These are phyloP conservation scores for Gaeumannomyces tritici DNA, from an alignment of 2,329 filamentous ascomycete species.

Conservation along the genomic window DNA sequence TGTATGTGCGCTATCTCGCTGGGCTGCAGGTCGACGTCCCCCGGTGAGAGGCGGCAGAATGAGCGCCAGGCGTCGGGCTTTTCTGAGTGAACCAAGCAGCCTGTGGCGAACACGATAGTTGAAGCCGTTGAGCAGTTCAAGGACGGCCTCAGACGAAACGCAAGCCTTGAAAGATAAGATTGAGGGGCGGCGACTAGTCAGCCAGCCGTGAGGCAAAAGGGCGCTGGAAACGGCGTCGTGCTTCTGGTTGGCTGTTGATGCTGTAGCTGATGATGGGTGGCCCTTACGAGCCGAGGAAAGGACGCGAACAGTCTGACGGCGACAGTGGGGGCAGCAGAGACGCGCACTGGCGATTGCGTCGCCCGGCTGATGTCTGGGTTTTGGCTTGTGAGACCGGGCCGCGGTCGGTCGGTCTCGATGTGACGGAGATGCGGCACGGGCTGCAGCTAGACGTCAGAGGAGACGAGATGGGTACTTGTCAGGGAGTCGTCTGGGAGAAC, in stretches of 20 bases:
- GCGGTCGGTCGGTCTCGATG: neutral
- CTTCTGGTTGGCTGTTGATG: no score
- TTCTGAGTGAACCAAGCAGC: neutral
- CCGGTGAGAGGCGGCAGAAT: no score
- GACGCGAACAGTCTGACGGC: no score
- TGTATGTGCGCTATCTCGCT: neutral
- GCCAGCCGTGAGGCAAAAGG: no score
- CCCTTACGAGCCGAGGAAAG: no score
- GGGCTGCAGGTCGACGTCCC: neutral
- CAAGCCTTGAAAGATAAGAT: neutral
- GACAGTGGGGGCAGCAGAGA: neutral
- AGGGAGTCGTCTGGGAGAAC: no score
- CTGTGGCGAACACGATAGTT: no score
- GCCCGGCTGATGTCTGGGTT: neutral
- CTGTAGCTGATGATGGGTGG: no score
- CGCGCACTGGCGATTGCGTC: neutral
- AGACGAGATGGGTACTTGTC: neutral
- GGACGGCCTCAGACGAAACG: neutral
- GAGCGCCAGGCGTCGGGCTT: neutral
- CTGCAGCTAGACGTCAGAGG: neutral
- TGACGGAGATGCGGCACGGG: no score
- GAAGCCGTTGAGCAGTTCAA: neutral
- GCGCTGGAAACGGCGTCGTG: no score
- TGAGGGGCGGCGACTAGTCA: neutral
- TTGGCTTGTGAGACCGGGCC: neutral